A percentile compares a stretch with the other conserved stretches of the same genome.
Conservation (phyloP, 169 alveolate species). For the Plasmodium reichenowi region DNA sequence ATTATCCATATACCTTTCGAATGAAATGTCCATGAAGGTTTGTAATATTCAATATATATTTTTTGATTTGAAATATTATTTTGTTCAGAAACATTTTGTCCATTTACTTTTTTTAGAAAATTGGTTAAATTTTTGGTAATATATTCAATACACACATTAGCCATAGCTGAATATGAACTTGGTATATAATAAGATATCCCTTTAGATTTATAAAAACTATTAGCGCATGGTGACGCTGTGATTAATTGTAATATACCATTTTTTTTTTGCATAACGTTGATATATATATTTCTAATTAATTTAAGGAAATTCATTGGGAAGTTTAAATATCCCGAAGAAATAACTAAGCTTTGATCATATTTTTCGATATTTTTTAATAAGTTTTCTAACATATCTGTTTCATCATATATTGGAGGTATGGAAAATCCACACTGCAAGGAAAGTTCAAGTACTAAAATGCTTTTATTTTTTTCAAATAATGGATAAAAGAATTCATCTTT, state of each 20-base stretch:
- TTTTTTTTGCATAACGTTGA: constrained; percentile 38
- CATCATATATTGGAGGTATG: constrained; percentile 85
- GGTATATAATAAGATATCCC: constrained; percentile 71
- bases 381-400: constrained; percentile 77
- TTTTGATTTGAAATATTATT: constrained; percentile 1
- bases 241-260: constrained; percentile 75
- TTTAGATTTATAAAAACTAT: constrained; percentile 80
- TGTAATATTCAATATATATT: constrained; percentile 64
- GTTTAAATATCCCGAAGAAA: constrained; percentile 85
- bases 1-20: constrained; percentile 75
- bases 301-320: constrained; percentile 80
- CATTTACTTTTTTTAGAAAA: constrained; percentile 32
- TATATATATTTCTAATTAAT: constrained; percentile 72
- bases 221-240: constrained; percentile 86
- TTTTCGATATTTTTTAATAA: constrained; percentile 73
- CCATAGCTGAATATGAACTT: constrained; percentile 38
- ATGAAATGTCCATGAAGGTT: constrained; percentile 73
- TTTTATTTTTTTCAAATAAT: constrained; percentile 29
- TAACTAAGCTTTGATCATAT: constrained; percentile 79
- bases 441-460: constrained; percentile 38
- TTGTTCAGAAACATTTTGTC: constrained; percentile 15
- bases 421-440: constrained; percentile 82
- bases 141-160: constrained; percentile 58
- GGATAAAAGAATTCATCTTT: constrained; percentile 47
- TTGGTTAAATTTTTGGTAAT: constrained; percentile 41